Base-by-base conservation (phyloP, 805 yeast genomes). In the Candida tammaniensis region DNA sequence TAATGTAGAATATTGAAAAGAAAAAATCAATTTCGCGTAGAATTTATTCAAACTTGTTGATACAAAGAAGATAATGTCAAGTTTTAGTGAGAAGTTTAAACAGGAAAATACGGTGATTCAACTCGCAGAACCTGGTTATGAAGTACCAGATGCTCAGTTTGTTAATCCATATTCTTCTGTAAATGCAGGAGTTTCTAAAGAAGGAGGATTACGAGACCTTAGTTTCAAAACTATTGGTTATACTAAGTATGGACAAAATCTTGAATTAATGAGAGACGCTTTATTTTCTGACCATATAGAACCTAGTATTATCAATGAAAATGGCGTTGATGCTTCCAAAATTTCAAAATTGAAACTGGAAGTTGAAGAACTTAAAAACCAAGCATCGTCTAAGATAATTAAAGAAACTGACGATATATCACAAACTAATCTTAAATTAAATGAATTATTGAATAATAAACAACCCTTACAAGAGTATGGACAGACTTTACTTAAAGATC, bases 191-290 rank as follows among this genome's bases (percentile, higher is more conserved):
- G 49, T 59, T 14, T 66, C 72, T 0, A 52, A 49, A 13, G 69
- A 65, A 40, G 70, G 69, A 4, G 73, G 73, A 9, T 52, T 67
- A 20, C 53, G 53, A 19, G 61, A 69, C 3, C 50, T 67, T 36
- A 64, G 72, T 3, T 66, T 61, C 48, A 67, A 67, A 40, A 57
- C 71, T 4, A 54, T 64, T 13, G 58, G 52, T 17, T 62, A 64
- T 32, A 59, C 59, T 25, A 51, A 53, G 31, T 56, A 56, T 24
- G 61, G 61, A 15, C 71, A 66, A 30, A 59, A 55, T 31, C 42
- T 52, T 27, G 66, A 62, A 35, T 47, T 56, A 46, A 54, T 64
- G 43, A 50, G 60, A 17, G 44, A 51, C 17, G 48, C 54, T 1
- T 37, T 66, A 6, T 47, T 60, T 21, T 41, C 34, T 19, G 39